Base-by-base conservation (phyloP, 257 asterid species). In the Rubia yunnanensis region DNA sequence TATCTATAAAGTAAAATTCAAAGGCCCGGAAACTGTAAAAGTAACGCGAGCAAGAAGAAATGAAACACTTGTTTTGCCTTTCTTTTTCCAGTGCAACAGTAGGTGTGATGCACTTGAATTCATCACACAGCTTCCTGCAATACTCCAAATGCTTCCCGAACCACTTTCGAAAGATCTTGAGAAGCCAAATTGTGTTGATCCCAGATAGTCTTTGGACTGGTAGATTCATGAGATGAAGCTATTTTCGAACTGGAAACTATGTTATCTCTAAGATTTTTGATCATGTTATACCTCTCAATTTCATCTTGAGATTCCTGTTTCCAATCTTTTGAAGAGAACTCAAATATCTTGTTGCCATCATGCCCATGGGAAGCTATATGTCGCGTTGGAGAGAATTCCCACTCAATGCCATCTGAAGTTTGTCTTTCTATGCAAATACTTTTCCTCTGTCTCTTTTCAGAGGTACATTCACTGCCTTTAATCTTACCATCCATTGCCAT, bases 211-310 rank as follows among this genome's bases (percentile, higher is more conserved):
- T 68, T 64, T 2, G 89, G 81, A 71, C 78, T 71, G 7, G 78
- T 69, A 67, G 73, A 72, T 65, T 71, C 87, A 77, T 77, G 82
- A 56, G 87, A 76, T 8, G 95, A 62, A 8, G 77, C 80, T 34
- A 76, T 70, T 81, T 77, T 84, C 1, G 92, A 76, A 73, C 80
- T 77, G n/a, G 92, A 88, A 0, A 91, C 98, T 15, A 87, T 82
- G 49, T 88, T 95, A 70, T 92, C 95, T 63, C 98, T 81, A 2
- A 92, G 88, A 66, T 92, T 86, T 71, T 88, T 87, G 60, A 92
- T 92, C 92, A 89, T 85, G 48, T 89, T 87, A 66, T 88, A 88
- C 60, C 98, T 84, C 83, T 88, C 88, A 41, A 87, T 77, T 64
- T 92, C 98, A 24, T 84, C 98, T 71, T 88, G 95, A 1, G 68